Evolutionary conservation across 495 filamentous ascomycete genomes (phyloP).

Genomic region (Lasiosphaeria miniovina): DNA sequence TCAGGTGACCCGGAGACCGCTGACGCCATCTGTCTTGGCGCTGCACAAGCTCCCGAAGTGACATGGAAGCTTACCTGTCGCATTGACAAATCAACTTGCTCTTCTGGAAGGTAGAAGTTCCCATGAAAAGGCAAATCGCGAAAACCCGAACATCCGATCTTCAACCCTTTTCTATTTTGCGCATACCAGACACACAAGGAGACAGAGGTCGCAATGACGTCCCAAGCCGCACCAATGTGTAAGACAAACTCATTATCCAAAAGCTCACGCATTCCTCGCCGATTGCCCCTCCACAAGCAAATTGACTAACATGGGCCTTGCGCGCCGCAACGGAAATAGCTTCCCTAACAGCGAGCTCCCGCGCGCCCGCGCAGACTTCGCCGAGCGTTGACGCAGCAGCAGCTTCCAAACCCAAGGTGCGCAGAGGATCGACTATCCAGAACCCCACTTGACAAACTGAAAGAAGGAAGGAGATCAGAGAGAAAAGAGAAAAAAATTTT

Average conservation of each 20-base stretch:
- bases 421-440: constrained; percentile 7
- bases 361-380: constrained; percentile 21
- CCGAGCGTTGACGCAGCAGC: constrained; percentile 19
- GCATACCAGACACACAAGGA: background rate
- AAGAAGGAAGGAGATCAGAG: no score
- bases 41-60: constrained; percentile 9
- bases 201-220: constrained; percentile 29
- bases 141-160: background rate
- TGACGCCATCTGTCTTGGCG: constrained; percentile 28
- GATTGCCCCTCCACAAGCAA: background rate
- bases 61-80: background rate
- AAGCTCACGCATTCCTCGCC: background rate
- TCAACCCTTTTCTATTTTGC: constrained; percentile 2
- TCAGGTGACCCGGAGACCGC: constrained; percentile 23
- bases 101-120: background rate
- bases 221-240: constrained; percentile 34
- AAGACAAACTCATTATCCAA: constrained; percentile 11
- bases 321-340: constrained; percentile 14
- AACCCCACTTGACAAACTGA: background rate
- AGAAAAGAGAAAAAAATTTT: no score
- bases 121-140: background rate
- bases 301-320: no score
- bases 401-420: constrained; percentile 47
- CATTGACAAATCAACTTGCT: constrained; percentile 28
- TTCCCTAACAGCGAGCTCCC: constrained; percentile 25